Percentiles rank a stretch among this genome's conserved stretches.
Conservation (phyloP, 805 yeast genomes). For the Hagleromyces aurorensis region DNA sequence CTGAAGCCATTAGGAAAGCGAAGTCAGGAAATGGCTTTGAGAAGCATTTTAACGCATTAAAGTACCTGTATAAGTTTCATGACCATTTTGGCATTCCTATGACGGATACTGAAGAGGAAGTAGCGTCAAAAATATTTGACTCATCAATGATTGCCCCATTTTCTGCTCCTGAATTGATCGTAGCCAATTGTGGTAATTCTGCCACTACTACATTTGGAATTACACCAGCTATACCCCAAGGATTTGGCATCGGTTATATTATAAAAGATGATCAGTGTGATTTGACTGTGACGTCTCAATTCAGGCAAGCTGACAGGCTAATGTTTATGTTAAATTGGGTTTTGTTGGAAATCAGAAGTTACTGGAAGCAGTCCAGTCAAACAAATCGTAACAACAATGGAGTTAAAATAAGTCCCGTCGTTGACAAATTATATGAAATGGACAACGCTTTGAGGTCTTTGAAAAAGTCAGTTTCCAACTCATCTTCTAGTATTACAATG, state of each 20-base stretch:
- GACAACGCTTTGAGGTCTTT: slow-evolving; percentile 28
- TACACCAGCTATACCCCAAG: slow-evolving; percentile 82
- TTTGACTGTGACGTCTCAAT: slow-evolving; percentile 79
- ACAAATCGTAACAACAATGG: slow-evolving; percentile 11
- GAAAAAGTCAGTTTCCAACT: slow-evolving; percentile 1
- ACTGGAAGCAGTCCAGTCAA: slow-evolving; percentile 30
- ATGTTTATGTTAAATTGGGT: slow-evolving; percentile 67
- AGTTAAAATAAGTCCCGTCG: slow-evolving; percentile 23
- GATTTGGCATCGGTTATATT: slow-evolving; percentile 89
- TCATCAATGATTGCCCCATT: slow-evolving; percentile 29
- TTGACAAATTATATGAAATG: slow-evolving; percentile 29
- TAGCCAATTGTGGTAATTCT: slow-evolving; percentile 88
- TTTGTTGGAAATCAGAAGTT: slow-evolving; percentile 47
- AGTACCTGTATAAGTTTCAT: slow-evolving; percentile 42
- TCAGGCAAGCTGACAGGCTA: slow-evolving; percentile 75
- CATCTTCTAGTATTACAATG: slow-evolving; percentile 6
- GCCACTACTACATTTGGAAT: slow-evolving; percentile 81
- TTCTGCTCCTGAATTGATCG: slow-evolving; percentile 36
- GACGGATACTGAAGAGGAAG: slow-evolving; percentile 14
- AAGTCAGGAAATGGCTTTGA: slow-evolving; percentile 63
- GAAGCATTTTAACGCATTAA: slow-evolving; percentile 59
- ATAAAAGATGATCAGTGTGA: slow-evolving; percentile 74
- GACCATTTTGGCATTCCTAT: slow-evolving; percentile 31
- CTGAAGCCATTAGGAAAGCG: slow-evolving; percentile 40
- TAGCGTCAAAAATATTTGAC: slow-evolving; percentile 43